Evolutionary conservation across 495 filamentous ascomycete species (phyloP).

Genomic region (Tuber magnatum): DNA sequence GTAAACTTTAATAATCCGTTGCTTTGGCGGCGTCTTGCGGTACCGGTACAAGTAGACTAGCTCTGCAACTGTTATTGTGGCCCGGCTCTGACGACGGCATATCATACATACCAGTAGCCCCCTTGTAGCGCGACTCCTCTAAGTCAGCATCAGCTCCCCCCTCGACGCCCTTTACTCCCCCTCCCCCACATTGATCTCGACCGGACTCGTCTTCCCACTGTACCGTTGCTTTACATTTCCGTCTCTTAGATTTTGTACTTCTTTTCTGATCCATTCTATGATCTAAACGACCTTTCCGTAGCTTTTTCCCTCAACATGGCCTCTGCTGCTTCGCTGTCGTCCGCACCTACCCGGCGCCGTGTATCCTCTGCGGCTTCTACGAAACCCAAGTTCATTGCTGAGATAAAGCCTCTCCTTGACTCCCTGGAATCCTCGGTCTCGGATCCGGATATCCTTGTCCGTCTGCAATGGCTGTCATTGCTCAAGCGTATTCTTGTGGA

Average conservation of each 20-base stretch:
- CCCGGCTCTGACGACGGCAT: not conserved
- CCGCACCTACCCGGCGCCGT: constrained; percentile 29
- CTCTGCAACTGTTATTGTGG: not conserved
- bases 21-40: not conserved
- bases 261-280: constrained; percentile 31
- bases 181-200: constrained; percentile 3
- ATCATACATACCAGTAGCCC: not conserved
- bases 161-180: constrained; percentile 10
- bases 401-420: constrained; percentile 41
- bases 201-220: not conserved
- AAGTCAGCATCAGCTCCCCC: constrained; percentile 11
- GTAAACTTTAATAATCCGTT: not conserved
- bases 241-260: constrained; percentile 14
- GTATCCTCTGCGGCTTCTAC: constrained; percentile 38
- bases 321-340: constrained; percentile 18
- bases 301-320: constrained; percentile 16
- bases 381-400: constrained; percentile 36
- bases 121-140: not conserved
- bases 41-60: not conserved
- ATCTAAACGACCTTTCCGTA: constrained; percentile 24
- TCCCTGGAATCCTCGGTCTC: constrained; percentile 36
- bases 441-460: constrained; percentile 38
- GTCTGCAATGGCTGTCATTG: constrained; percentile 40
- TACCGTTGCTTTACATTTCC: constrained; percentile 3
- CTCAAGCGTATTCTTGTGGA: constrained; percentile 40